Percentiles rank a stretch among this genome's conserved stretches.
These are phyloP conservation scores for Corchorus capsularis DNA, from an alignment of 345 rosid genomes.

Conservation along the genomic window DNA sequence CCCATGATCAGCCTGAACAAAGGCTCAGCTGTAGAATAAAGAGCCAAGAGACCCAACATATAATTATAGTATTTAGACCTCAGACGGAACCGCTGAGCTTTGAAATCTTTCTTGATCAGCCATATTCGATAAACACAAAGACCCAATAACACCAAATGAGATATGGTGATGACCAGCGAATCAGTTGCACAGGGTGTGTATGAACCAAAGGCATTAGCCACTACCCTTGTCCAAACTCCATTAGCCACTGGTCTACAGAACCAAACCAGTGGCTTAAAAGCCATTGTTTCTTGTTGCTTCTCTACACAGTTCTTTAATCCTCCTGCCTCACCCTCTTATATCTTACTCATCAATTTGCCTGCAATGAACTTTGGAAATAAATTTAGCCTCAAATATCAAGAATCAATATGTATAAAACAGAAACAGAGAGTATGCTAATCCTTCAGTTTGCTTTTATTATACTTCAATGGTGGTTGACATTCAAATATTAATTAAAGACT, in stretches of 20 bases:
- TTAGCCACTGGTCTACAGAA: constrained; percentile 72
- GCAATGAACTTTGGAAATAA: background rate
- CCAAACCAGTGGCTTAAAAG: constrained; percentile 71
- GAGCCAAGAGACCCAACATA: constrained; percentile 71
- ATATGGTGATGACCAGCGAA: constrained; percentile 62
- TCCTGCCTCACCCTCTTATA: constrained; percentile 4
- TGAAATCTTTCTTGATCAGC: constrained; percentile 68
- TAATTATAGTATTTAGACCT: constrained; percentile 75
- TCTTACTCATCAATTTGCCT: constrained; percentile 12
- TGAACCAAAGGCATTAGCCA: constrained; percentile 89
- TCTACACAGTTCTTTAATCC: constrained; percentile 19
- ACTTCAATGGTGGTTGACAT: constrained; percentile 11
- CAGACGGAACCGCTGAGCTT: constrained; percentile 64
- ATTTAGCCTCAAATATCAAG: background rate
- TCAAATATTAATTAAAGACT: background rate
- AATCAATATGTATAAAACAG: background rate
- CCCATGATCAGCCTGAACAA: constrained; percentile 90
- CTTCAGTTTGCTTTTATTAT: background rate
- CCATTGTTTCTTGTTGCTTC: constrained; percentile 48
- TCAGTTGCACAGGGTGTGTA: constrained; percentile 95
- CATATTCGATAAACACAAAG: constrained; percentile 79
- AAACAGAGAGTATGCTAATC: background rate
- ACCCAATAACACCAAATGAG: constrained; percentile 68
- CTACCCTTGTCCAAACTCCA: constrained; percentile 78
- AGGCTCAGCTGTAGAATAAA: constrained; percentile 72